Evolutionary conservation across 768 basidiomycete genomes (phyloP), one percentile per base, ranked within the genome.

Genomic region (Piloderma croceum): DNA sequence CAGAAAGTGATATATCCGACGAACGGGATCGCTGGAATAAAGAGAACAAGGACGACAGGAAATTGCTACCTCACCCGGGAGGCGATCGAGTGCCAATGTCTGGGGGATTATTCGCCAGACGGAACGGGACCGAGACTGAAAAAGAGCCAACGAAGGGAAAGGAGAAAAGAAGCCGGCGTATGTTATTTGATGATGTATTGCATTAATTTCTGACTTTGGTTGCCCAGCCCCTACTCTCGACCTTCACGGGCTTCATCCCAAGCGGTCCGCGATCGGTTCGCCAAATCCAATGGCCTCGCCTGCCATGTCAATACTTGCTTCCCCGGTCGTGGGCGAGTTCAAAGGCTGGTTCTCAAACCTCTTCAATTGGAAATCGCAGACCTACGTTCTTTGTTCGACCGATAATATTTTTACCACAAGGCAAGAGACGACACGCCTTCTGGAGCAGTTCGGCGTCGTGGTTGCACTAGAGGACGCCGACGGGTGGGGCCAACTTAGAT

Each of bases 261-360:
- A 72, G 52, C 67, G 74, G 19, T 55, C 76, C 3, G 68, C 68
- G 2, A 54, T 65, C 35, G 65, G 67, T 7, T 78, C 81, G 7
- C 77, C 79, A 7, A 64, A 65, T 36, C 47, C 64, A 3, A 58
- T 73, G 39, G 65, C 69, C 15, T 62, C 69, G 20, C 62, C 66
- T 50, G 39, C 68, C 48, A 44, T 56, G 44, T 57, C 44, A 18
- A 64, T 59, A 35, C 58, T 78, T 31, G 66, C 76, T 6, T 79
- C 84, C 12, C 84, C 84, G n/a, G 81, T 78, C 7, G 82, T 85
- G 11, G 82, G 82, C 42, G 87, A 89, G 59, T 80, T 89, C 62
- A 86, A 84, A 57, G 86, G 84, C 24, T 96, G 93, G 93, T 93
- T 98, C 63, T 88, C 90, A 17, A 94, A 87, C 50, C 68, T 98